A percentile compares a stretch with the other conserved stretches of the same genome.
Evolutionary conservation across 2,329 filamentous ascomycete genomes (phyloP).

Genomic region (Grosmannia clavigera): DNA sequence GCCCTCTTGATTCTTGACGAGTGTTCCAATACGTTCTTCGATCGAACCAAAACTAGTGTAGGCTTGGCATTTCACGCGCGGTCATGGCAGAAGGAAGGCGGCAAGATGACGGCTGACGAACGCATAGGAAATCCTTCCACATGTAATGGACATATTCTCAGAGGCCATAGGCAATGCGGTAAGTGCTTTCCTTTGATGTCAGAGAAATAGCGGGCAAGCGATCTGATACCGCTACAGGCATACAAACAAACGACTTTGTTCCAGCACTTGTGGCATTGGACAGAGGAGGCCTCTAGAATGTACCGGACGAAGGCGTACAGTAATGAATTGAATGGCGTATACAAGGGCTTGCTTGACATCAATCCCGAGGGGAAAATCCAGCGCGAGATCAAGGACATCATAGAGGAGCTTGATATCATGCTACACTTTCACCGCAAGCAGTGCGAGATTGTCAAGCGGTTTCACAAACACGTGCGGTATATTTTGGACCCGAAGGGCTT

Average conservation of each 20-base stretch:
- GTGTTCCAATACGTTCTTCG: conserved; percentile 28
- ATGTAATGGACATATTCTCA: too few relatives aligned
- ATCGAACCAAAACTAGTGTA: conserved; percentile 11
- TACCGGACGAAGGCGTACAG: conserved; percentile 7
- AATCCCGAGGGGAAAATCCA: conserved; percentile 29
- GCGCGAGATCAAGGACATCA: conserved; percentile 32
- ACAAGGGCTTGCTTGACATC: conserved; percentile 27
- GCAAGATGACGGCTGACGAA: too few relatives aligned
- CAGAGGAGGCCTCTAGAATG: conserved; percentile 13
- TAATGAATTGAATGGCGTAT: too few relatives aligned
- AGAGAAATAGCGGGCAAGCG: too few relatives aligned
- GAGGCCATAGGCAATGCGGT: too few relatives aligned
- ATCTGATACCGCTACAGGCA: too few relatives aligned
- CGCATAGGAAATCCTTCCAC: too few relatives aligned
- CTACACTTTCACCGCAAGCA: conserved; percentile 25
- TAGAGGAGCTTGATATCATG: conserved; percentile 36
- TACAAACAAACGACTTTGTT: too few relatives aligned
- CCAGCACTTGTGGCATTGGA: too few relatives aligned
- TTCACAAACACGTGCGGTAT: conserved; percentile 15
- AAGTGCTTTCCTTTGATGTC: too few relatives aligned
- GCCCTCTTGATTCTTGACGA: conserved; percentile 29
- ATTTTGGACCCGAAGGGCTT: conserved; percentile 7
- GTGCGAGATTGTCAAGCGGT: conserved; percentile 18
- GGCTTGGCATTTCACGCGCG: too few relatives aligned
- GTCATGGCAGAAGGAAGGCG: too few relatives aligned